phyloP scores from a whole-genome alignment of 768 basidiomycete species.

The Tremella fuciformis region DNA sequence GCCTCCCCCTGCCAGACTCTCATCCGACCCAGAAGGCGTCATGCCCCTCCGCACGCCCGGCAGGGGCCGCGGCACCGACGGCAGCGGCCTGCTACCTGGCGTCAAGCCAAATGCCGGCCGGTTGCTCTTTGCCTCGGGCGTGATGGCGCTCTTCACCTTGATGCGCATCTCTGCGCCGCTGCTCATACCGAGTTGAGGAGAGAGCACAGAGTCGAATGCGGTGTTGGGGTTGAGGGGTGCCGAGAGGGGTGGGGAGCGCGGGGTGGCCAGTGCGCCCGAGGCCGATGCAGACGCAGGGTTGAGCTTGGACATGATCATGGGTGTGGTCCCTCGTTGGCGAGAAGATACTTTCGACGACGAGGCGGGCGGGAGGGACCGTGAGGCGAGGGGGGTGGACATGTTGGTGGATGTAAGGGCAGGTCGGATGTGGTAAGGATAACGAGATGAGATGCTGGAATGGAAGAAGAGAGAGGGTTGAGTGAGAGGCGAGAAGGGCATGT shows the following conservation, averaged over 20 bases:
- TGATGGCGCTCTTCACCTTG: constrained; percentile 42
- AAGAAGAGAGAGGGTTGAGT: too few relatives aligned
- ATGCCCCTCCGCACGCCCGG: constrained; percentile 10
- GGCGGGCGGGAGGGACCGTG: constrained; percentile 28
- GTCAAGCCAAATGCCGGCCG: constrained; percentile 13
- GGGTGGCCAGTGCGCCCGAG: background rate
- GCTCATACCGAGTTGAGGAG: background rate
- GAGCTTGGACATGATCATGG: background rate
- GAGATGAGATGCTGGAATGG: too few relatives aligned
- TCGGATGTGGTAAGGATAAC: background rate
- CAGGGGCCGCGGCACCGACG: background rate
- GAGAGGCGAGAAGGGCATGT: too few relatives aligned
- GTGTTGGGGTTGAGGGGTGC: constrained; percentile 13
- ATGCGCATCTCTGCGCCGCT: constrained; percentile 8
- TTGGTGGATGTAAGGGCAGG: constrained; percentile 7
- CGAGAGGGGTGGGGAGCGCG: background rate
- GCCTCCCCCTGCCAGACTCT: constrained; percentile 20
- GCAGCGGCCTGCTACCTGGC: background rate
- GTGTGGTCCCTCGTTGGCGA: background rate
- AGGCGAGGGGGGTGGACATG: constrained; percentile 6
- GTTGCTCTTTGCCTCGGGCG: constrained; percentile 38
- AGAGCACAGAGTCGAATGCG: background rate
- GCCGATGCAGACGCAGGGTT: too few relatives aligned
- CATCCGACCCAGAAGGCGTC: constrained; percentile 34
- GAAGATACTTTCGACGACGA: constrained; percentile 20